Percentiles rank a stretch among this genome's conserved stretches.
Conservation (phyloP, 257 asterid species). For the Primulina eburnea region DNA sequence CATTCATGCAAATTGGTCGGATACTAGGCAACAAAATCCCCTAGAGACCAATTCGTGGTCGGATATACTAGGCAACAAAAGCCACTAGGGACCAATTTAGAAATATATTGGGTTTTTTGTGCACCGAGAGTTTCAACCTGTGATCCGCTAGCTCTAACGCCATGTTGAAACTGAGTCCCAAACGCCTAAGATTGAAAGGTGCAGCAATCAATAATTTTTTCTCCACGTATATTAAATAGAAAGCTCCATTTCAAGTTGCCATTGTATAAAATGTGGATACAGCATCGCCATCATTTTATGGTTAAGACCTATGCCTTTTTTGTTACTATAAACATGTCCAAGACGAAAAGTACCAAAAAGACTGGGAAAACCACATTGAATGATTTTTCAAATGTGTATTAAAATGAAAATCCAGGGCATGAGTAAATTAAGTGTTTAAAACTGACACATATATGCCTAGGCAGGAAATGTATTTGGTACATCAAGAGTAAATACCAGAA, state of each 20-base stretch:
- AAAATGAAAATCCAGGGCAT: neutral
- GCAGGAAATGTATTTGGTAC: neutral
- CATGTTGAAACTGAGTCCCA: neutral
- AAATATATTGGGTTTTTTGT: neutral
- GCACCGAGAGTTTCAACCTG: neutral
- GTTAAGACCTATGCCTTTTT: neutral
- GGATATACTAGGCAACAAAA: neutral
- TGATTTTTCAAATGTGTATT: too few species aligned
- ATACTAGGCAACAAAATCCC: neutral
- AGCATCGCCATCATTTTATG: too few species aligned
- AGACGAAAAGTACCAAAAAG: neutral
- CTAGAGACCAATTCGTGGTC: neutral
- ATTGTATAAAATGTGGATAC: too few species aligned
- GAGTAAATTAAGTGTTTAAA: slow-evolving; percentile 11
- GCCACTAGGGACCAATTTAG: neutral
- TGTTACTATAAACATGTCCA: neutral
- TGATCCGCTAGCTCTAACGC: neutral
- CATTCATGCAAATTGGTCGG: neutral
- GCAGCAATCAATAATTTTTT: too few species aligned
- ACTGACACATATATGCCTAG: slow-evolving; percentile 9
- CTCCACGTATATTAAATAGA: neutral
- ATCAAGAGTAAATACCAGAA: slow-evolving; percentile 47
- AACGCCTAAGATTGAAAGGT: neutral
- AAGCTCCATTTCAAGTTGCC: too few species aligned
- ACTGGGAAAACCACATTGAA: neutral